These are phyloP conservation scores for Fusarium sp. DNA, from an alignment of 2,329 filamentous ascomycete species.

Conservation along the genomic window DNA sequence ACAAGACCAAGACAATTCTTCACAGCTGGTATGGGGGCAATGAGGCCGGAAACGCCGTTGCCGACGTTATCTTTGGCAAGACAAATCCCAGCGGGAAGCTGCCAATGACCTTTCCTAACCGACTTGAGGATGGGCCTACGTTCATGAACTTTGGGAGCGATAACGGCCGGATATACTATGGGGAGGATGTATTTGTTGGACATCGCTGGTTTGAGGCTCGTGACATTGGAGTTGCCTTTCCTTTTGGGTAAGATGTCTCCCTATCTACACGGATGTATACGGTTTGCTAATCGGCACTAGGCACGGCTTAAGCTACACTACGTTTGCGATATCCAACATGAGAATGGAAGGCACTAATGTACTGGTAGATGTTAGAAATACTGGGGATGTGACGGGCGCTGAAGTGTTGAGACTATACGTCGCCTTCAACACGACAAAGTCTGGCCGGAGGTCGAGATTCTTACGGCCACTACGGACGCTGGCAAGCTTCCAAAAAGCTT, in stretches of 20 bases:
- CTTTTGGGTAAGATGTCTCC: constrained; percentile 10
- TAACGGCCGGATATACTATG: constrained; percentile 19
- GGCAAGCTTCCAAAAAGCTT: constrained; percentile 2
- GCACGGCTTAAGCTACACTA: constrained; percentile 27
- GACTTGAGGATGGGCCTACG: constrained; percentile 14
- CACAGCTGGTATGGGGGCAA: constrained; percentile 34
- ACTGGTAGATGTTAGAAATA: constrained; percentile 4
- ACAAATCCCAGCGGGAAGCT: constrained; percentile 27
- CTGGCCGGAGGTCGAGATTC: constrained; percentile 14
- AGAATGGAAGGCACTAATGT: background rate
- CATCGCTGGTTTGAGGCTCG: constrained; percentile 27
- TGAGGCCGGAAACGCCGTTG: constrained; percentile 24
- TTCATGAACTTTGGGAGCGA: constrained; percentile 24
- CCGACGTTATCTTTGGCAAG: constrained; percentile 23
- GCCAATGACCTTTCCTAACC: constrained; percentile 12
- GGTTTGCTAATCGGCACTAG: background rate
- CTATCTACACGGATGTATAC: background rate
- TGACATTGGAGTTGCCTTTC: constrained; percentile 11
- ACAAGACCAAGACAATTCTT: constrained; percentile 10
- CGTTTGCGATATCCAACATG: background rate
- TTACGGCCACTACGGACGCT: constrained; percentile 5
- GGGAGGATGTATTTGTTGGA: constrained; percentile 27
- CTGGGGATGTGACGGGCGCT: background rate
- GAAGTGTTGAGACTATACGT: constrained; percentile 25
- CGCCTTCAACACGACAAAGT: background rate